Evolutionary conservation across 2,329 filamentous ascomycete genomes (phyloP).

Genomic region (Penicillium brevicompactum): DNA sequence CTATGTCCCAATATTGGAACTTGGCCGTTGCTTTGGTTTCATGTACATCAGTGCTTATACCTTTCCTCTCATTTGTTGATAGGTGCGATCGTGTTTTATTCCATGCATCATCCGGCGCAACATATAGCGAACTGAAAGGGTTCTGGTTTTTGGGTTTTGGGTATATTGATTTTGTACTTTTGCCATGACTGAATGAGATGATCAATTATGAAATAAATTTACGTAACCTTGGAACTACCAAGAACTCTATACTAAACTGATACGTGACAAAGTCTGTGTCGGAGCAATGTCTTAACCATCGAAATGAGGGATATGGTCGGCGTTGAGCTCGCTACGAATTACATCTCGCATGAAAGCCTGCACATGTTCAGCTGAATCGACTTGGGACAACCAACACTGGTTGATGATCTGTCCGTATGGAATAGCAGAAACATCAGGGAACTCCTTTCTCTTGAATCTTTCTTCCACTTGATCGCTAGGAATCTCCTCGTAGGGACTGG

Average conservation of each 20-base stretch:
- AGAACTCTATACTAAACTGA: no score
- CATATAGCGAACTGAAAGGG: slow-evolving; percentile 21
- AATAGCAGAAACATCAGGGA: slow-evolving; percentile 21
- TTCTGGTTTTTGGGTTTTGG: slow-evolving; percentile 12
- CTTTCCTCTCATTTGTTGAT: slow-evolving; percentile 13
- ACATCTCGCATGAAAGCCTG: slow-evolving; percentile 9
- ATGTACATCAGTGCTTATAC: slow-evolving; percentile 24
- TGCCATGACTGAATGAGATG: slow-evolving; percentile 26
- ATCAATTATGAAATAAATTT: not conserved
- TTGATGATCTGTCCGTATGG: slow-evolving; percentile 22
- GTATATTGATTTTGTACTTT: slow-evolving; percentile 21
- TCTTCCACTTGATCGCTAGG: slow-evolving; percentile 20
- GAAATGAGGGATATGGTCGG: slow-evolving; percentile 15
- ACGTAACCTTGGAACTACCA: not conserved
- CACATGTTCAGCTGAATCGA: slow-evolving; percentile 16
- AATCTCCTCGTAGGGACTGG: slow-evolving; percentile 20
- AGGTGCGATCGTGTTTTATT: slow-evolving; percentile 15
- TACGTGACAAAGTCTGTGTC: no score
- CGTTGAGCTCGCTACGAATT: slow-evolving; percentile 10
- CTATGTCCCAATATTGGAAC: slow-evolving; percentile 5
- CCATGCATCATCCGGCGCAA: slow-evolving; percentile 27
- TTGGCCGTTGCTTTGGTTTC: not conserved
- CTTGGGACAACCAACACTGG: slow-evolving; percentile 21
- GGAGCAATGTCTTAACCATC: not conserved
- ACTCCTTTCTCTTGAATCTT: slow-evolving; percentile 15